Evolutionary conservation across 148 eudicot genomes (phyloP).

Genomic region (Dysphania ambrosioides): DNA sequence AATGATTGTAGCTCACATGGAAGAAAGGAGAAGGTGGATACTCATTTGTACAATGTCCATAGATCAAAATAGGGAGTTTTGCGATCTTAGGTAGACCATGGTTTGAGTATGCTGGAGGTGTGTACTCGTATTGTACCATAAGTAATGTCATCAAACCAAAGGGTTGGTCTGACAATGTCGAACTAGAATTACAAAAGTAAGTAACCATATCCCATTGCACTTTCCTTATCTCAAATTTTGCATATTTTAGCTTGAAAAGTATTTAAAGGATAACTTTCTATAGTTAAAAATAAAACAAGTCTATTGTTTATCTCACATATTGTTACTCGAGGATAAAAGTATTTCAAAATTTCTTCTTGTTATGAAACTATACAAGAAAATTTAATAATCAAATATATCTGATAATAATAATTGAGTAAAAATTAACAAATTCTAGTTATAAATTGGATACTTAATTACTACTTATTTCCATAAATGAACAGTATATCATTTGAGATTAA

Average conservation of each 20-base stretch:
- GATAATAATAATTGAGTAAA: no score
- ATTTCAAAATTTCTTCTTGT: no score
- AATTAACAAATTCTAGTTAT: no score
- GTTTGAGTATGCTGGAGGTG: constrained; percentile 27
- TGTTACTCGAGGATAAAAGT: no score
- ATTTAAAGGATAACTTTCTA: neutral
- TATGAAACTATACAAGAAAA: no score
- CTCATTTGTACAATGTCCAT: constrained; percentile 25
- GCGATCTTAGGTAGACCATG: constrained; percentile 34
- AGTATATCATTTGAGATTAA: no score
- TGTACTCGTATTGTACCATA: constrained; percentile 35
- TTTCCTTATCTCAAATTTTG: neutral
- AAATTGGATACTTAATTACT: no score
- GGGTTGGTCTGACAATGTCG: constrained; percentile 38
- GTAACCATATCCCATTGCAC: neutral
- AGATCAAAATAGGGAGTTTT: constrained; percentile 24
- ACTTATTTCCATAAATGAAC: no score
- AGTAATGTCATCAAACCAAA: constrained; percentile 33
- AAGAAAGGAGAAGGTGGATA: constrained; percentile 25
- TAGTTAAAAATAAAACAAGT: no score
- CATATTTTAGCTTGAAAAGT: neutral
- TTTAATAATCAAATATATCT: no score
- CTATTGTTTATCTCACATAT: no score
- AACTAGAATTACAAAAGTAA: constrained; percentile 25
- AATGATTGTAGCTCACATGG: constrained; percentile 35